phyloP scores from a whole-genome alignment of 2,329 filamentous ascomycete genomes.

The Aspergillus fischeri region DNA sequence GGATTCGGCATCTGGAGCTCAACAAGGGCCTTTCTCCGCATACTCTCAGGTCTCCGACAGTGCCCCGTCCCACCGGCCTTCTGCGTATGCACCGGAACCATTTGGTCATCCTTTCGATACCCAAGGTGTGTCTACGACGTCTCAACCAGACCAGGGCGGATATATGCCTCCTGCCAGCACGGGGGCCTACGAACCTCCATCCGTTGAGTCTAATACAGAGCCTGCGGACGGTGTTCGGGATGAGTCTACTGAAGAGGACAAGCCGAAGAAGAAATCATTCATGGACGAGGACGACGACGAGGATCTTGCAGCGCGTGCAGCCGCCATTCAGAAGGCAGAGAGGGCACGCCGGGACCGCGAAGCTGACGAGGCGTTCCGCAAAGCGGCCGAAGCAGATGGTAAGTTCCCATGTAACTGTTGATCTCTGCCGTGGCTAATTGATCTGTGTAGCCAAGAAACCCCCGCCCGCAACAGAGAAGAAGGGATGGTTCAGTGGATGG shows the following conservation, averaged over 20 bases:
- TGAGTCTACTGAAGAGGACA: constrained; percentile 53
- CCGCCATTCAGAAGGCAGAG: constrained; percentile 54
- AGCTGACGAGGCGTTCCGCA: constrained; percentile 80
- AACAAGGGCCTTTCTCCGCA: constrained; percentile 13
- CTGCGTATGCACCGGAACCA: constrained; percentile 7
- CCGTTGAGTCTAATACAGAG: constrained; percentile 31
- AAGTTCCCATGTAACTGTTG: constrained; percentile 20
- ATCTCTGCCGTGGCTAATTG: constrained; percentile 44
- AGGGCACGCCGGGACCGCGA: constrained; percentile 68
- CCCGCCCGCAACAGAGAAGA: constrained; percentile 32
- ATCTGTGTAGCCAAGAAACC: constrained; percentile 34
- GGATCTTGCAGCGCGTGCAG: constrained; percentile 54
- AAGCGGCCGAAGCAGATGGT: constrained; percentile 69
- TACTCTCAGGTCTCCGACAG: constrained; percentile 22
- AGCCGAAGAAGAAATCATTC: constrained; percentile 69
- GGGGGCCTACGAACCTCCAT: constrained; percentile 35
- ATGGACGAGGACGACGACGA: constrained; percentile 77
- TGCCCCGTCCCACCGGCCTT: constrained; percentile 27
- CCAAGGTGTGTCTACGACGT: constrained; percentile 16
- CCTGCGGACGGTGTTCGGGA: constrained; percentile 49
- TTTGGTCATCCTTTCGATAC: constrained; percentile 21
- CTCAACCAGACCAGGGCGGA: constrained; percentile 25
- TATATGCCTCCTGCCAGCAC: constrained; percentile 30
- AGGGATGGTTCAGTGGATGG: constrained; percentile 80
- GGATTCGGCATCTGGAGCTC: constrained; percentile 26